Evolutionary conservation across 1,284 basidiomycete species (phyloP), one percentile per base, ranked within the genome.

Genomic region (Cutaneotrichosporon cutaneum): DNA sequence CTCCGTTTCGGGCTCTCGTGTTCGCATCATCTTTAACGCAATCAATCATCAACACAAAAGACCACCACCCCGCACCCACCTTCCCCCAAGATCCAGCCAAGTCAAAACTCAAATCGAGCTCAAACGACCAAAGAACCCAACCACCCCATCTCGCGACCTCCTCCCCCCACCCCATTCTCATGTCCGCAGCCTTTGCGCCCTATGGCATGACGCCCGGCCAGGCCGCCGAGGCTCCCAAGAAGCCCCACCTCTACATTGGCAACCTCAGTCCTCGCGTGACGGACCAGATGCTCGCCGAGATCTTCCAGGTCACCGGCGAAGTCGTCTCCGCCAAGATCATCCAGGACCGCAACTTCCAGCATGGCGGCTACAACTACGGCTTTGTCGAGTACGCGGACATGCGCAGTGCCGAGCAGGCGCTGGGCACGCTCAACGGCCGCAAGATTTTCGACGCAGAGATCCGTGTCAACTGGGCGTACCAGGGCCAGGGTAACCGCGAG

Each of bases 301-400:
- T 96, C 71, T 96, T 96, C 78, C 91, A 91, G 74, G 92, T 96
- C 72, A 91, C 92, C 73, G 94, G 94, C 45, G 88, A 90, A 63
- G 93, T 97, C 66, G 91, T 94, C 79, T 90, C 92, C 73, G 94
- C 96, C 78, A 98, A 98, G 87, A 97, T 99, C 78, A 96, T 99
- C 77, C 93, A 94, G 50, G 94, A 98, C 82, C 88, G 93, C 72
- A 97, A 94, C 83, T 96, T 93, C 79, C 91, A 94, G 81, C 94
- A 96, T 76, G 94, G 92, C 62, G 94, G 93, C 61, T 89, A 95
- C 80, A 97, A 96, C 84, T 99, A 98, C 76, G 95, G 95, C 70
- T 98, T 95, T 81, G 94, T 96, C 78, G 93, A 95, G 82, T 96
- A 94, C 82, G 89, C 90, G 78, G 94, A 98, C 79, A 94, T 98